Evolutionary conservation across 2,329 filamentous ascomycete genomes (phyloP), one percentile per base, ranked within the genome.

Genomic region (Colletotrichum higginsianum): DNA sequence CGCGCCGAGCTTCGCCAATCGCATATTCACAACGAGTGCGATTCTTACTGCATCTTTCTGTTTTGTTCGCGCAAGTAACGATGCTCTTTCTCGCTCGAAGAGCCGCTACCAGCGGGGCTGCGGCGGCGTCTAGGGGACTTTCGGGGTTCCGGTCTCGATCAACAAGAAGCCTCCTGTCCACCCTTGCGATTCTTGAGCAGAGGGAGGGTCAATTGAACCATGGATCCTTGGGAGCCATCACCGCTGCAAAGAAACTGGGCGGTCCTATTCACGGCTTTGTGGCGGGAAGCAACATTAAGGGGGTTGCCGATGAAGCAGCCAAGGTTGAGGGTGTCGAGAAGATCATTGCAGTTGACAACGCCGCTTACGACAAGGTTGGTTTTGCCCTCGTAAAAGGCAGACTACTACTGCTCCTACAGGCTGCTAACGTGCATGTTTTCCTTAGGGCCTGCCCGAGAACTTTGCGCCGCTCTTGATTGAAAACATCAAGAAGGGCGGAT

Each of bases 401-500:
- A 18, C 21, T 53, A 21, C 4, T 8, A n/a, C 4, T 6, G 11
- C 18, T 3, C 2, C 18, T 38, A 13, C 15, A 23, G 21, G 15
- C 12, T 3, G 13, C 23, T 70, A 40, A 70, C 62, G 21, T 13
- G 9, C 3, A 23, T 11, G 9, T 30, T n/a, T 7, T 67, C 15
- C 63, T 38, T 75, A 95, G 94, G 94, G 95, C 61, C 89, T 99
- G 2, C 91, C 96, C 63, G 96, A 99, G 85, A 98, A 94, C 86
- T 98, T 90, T 80, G 96, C 96, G n/a, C 93, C 95, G 67, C 87
- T 99, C 57, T 87, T 99, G 50, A 93, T 95, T 62, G 96, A 98
- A 82, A 99, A 98, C 83, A 96, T 98, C 83, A 97, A 97, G 86
- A 96, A 96, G 81, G 95, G 94, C 72, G 94, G 92, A 72, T 98